A percentile compares a stretch with the other conserved stretches of the same genome.
Conservation (phyloP, 345 rosid species). For the Linum lewisii region DNA sequence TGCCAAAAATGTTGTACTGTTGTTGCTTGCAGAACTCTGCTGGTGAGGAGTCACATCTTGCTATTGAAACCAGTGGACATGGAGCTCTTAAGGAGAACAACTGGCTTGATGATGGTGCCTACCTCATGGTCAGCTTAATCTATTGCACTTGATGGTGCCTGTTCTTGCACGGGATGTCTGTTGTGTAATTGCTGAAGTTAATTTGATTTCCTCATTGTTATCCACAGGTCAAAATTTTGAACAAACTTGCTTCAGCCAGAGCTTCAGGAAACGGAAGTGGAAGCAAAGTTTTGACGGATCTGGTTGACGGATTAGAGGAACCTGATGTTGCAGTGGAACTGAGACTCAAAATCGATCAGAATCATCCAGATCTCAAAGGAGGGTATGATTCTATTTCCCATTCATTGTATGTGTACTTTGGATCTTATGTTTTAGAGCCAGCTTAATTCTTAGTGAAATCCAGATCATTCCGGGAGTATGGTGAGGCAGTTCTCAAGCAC, state of each 20-base stretch:
- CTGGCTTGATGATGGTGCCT: slow-evolving; percentile 99
- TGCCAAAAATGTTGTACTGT: no score
- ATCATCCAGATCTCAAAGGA: slow-evolving; percentile 85
- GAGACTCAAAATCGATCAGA: slow-evolving; percentile 77
- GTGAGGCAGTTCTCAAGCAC: slow-evolving; percentile 75
- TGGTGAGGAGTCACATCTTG: slow-evolving; percentile 89
- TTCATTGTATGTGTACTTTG: slow-evolving; percentile 1
- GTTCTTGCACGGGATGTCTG: slow-evolving; percentile 4
- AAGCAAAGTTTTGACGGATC: slow-evolving; percentile 80
- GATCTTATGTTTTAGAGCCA: background rate
- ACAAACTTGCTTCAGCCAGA: slow-evolving; percentile 88
- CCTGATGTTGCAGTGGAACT: slow-evolving; percentile 67
- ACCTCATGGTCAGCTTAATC: slow-evolving; percentile 66
- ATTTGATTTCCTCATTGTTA: background rate
- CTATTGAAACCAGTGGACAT: slow-evolving; percentile 97
- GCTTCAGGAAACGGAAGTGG: slow-evolving; percentile 59
- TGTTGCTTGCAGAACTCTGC: slow-evolving; percentile 51
- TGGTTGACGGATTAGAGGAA: slow-evolving; percentile 74
- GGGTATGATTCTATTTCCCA: slow-evolving; percentile 38
- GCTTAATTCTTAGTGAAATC: slow-evolving; percentile 3
- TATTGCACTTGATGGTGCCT: background rate
- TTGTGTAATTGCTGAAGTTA: no score
- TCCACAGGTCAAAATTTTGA: slow-evolving; percentile 76
- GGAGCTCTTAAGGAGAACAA: slow-evolving; percentile 95
- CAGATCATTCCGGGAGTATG: slow-evolving; percentile 87